Evolutionary conservation across 805 yeast genomes (phyloP).

Genomic region (Teunomyces tritomae): DNA sequence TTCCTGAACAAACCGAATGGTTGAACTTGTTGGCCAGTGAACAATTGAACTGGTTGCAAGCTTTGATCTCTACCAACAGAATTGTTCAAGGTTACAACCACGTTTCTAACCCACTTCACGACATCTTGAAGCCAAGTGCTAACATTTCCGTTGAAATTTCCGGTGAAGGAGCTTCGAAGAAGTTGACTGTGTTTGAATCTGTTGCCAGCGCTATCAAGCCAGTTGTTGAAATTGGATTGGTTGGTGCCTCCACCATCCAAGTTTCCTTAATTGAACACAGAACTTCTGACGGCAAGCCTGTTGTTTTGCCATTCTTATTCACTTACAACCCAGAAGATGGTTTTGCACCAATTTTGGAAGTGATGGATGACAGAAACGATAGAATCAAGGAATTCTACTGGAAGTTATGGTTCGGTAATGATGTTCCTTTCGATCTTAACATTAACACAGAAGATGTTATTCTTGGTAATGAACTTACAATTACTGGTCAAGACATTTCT

Average conservation of each 20-base stretch:
- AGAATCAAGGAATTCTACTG: conserved; percentile 96
- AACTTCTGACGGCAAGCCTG: conserved; percentile 73
- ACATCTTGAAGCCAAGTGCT: conserved; percentile 72
- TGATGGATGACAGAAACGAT: conserved; percentile 84
- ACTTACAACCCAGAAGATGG: conserved; percentile 81
- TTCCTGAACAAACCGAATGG: conserved; percentile 54
- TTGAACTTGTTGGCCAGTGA: conserved; percentile 77
- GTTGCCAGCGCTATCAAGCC: conserved; percentile 68
- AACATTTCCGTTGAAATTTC: conserved; percentile 61
- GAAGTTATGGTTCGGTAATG: conserved; percentile 88
- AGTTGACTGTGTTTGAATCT: conserved; percentile 67
- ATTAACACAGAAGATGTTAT: conserved; percentile 71
- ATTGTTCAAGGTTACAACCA: conserved; percentile 84
- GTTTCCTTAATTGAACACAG: conserved; percentile 83
- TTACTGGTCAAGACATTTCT: conserved; percentile 74
- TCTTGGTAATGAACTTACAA: conserved; percentile 63
- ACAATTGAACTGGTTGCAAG: conserved; percentile 83
- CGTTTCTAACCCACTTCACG: conserved; percentile 73
- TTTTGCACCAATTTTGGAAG: conserved; percentile 92
- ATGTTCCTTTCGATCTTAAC: conserved; percentile 58
- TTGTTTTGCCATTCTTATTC: conserved; percentile 74
- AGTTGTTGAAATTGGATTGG: conserved; percentile 61
- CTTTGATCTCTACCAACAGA: conserved; percentile 74
- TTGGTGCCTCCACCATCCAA: conserved; percentile 53
- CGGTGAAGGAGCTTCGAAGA: conserved; percentile 47